These are phyloP conservation scores for Prinsepia uniflora DNA, from an alignment of 306 rosid species.

Conservation along the genomic window DNA sequence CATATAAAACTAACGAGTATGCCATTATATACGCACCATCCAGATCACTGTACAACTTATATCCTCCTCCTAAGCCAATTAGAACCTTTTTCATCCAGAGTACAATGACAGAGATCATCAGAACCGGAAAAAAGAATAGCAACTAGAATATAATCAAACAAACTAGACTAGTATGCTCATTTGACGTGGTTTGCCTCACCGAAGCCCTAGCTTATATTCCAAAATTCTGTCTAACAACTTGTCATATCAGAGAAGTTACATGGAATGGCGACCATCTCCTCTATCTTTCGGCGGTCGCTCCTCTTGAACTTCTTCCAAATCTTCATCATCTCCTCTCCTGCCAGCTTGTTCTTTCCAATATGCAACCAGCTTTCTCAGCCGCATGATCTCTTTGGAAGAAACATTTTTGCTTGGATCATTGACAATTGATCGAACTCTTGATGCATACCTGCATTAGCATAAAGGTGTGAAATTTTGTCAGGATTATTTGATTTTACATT, in stretches of 20 bases:
- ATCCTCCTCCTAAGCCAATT: slow-evolving; percentile 10
- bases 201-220: slow-evolving; percentile 3
- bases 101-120: background rate
- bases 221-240: slow-evolving; percentile 12
- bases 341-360: slow-evolving; percentile 98
- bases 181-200: background rate
- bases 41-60: slow-evolving; percentile 7
- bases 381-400: slow-evolving; percentile 77
- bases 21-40: background rate
- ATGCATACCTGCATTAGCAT: slow-evolving; percentile 64
- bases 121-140: background rate
- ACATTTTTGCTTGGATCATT: slow-evolving; percentile 89
- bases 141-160: background rate
- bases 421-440: slow-evolving; percentile 84
- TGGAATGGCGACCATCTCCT: slow-evolving; percentile 59
- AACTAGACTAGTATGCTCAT: background rate
- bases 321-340: slow-evolving; percentile 70
- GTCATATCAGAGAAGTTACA: slow-evolving; percentile 32
- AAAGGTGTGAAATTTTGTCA: background rate
- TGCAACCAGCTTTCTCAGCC: slow-evolving; percentile 67
- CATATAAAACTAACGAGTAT: background rate
- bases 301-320: slow-evolving; percentile 78
- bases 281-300: slow-evolving; percentile 55
- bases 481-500: background rate
- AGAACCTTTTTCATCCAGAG: background rate